Conservation (phyloP, 2,329 filamentous ascomycete genomes). For the Calonectria ilicicola region DNA sequence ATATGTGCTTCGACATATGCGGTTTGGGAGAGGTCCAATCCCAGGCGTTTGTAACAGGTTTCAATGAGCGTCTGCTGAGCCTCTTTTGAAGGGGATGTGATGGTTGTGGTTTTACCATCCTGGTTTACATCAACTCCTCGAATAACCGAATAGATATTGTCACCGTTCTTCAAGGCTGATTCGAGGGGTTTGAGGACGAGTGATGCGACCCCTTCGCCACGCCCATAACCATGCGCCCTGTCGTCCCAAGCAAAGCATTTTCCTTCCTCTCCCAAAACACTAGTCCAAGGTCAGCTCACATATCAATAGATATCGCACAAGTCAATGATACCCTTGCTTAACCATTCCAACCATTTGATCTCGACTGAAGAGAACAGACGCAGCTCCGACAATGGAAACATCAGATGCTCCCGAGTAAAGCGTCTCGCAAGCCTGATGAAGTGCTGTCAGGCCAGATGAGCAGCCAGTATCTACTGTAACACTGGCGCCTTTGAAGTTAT, state of each 20-base stretch:
- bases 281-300: neutral
- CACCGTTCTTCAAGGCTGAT: neutral
- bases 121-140: slow-evolving; percentile 15
- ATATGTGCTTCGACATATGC: slow-evolving; percentile 3
- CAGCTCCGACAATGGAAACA: slow-evolving; percentile 21
- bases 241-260: slow-evolving; percentile 26
- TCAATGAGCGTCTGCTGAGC: neutral
- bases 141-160: slow-evolving; percentile 19
- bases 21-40: neutral
- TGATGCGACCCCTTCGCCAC: slow-evolving; percentile 27
- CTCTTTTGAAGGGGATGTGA: neutral
- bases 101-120: slow-evolving; percentile 14
- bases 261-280: slow-evolving; percentile 17
- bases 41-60: neutral
- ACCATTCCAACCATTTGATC: slow-evolving; percentile 7
- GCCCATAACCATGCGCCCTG: slow-evolving; percentile 25
- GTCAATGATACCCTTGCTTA: neutral
- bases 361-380: slow-evolving; percentile 23
- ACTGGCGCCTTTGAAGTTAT: slow-evolving; percentile 11
- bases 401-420: slow-evolving; percentile 18
- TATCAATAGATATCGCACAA: too few relatives aligned
- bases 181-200: slow-evolving; percentile 28
- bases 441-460: neutral
- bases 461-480: slow-evolving; percentile 19
- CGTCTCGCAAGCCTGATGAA: slow-evolving; percentile 9